A percentile compares a stretch with the other conserved stretches of the same genome.
phyloP scores from a whole-genome alignment of 768 basidiomycete species.

The Asterophora lycoperdoides region DNA sequence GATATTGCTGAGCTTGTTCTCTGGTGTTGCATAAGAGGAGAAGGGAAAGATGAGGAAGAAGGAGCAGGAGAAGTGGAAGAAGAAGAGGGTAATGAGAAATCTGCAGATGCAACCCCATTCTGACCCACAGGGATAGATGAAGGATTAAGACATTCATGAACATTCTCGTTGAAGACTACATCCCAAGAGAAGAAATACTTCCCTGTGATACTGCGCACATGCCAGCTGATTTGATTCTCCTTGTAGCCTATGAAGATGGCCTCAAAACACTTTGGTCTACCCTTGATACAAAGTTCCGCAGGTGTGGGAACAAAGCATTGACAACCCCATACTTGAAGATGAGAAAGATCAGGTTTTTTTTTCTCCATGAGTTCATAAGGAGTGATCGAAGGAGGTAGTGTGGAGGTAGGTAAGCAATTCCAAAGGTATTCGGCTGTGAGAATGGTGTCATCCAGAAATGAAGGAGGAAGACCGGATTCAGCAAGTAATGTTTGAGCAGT shows the following conservation, averaged over 20 bases:
- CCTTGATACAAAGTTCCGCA: constrained; percentile 17
- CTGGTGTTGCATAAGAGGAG: not conserved
- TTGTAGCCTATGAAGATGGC: constrained; percentile 14
- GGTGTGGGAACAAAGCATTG: constrained; percentile 21
- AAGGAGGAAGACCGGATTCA: constrained; percentile 18
- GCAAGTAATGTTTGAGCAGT: constrained; percentile 20
- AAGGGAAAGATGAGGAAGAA: not conserved
- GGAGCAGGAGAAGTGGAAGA: too few species aligned
- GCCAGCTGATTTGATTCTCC: not conserved
- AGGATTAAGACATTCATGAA: not conserved
- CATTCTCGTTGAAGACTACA: not conserved
- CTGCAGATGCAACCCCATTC: not conserved
- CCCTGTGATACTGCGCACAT: not conserved
- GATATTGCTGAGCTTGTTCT: too few species aligned
- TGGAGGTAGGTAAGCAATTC: constrained; percentile 22
- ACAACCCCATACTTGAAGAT: constrained; percentile 28
- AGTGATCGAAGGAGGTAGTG: constrained; percentile 17
- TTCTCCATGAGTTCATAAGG: constrained; percentile 18
- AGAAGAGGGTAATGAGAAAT: not conserved
- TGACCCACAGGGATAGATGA: constrained; percentile 12
- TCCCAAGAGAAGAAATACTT: not conserved
- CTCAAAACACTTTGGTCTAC: not conserved
- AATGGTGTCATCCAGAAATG: constrained; percentile 23
- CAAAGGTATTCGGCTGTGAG: constrained; percentile 18
- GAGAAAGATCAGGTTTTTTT: constrained; percentile 24